Conservation (phyloP, 306 rosid genomes). For the Sicyos baderoa region DNA sequence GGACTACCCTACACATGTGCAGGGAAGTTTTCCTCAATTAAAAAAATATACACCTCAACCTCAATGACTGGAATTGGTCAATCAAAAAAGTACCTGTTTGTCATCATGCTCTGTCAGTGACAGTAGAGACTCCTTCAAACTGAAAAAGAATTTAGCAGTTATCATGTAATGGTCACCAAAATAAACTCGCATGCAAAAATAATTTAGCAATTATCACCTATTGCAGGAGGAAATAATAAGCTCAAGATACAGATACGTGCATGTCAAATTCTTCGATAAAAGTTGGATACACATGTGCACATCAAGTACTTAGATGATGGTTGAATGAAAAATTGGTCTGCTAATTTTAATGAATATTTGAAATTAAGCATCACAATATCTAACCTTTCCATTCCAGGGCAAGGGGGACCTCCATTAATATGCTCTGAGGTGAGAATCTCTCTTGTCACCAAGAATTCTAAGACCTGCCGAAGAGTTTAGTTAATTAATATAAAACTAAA, state of each 20-base stretch:
- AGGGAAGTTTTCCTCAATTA: too few species aligned
- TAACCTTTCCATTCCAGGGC: slow-evolving; percentile 96
- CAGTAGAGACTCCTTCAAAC: slow-evolving; percentile 76
- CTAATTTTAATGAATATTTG: neutral
- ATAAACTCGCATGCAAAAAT: slow-evolving; percentile 7
- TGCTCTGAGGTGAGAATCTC: slow-evolving; percentile 77
- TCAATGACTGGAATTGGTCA: neutral
- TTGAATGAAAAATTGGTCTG: too few species aligned
- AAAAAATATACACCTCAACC: neutral
- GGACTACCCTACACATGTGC: too few species aligned
- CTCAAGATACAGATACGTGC: neutral
- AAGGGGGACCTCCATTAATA: slow-evolving; percentile 77
- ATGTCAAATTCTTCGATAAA: neutral
- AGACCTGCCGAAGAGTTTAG: slow-evolving; percentile 39
- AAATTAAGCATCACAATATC: slow-evolving; percentile 22
- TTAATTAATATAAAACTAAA: neutral
- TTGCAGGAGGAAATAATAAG: neutral
- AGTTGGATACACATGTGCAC: neutral
- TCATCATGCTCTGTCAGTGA: slow-evolving; percentile 92
- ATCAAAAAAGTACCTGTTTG: slow-evolving; percentile 54
- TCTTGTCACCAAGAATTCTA: slow-evolving; percentile 66
- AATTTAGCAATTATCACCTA: neutral
- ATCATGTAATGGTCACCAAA: slow-evolving; percentile 23
- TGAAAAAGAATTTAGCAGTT: slow-evolving; percentile 36
- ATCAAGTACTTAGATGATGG: neutral